Base-by-base conservation (phyloP, 768 basidiomycete species). In the Leucocoprinus sp. region DNA sequence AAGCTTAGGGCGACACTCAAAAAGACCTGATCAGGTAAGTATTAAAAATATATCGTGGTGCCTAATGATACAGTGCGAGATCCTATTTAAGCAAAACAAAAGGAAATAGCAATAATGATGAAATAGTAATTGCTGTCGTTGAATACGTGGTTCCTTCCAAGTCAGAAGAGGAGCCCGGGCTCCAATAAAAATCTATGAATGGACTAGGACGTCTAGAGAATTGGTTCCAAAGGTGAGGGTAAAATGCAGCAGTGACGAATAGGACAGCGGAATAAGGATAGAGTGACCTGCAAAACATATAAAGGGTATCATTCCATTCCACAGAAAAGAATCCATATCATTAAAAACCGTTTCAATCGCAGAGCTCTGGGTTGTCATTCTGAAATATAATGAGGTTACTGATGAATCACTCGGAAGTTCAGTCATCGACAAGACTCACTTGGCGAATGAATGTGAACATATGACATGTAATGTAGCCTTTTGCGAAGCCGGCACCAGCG, bases 401-500 rank as follows among this genome's bases (percentile, higher is more conserved):
- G 33, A 51, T 18, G 11, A 36, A 12, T 8, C 17, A 7, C 2
- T 40, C 23, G 12, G 42, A 34, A 23, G 21, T 19, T 9, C n/a
- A 1, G 11, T 18, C 12, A 28, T 22, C 11, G 44, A 50, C 42
- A 42, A 11, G 31, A 65, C 78, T 58, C 33, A 82, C 80, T 48
- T 74, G 69, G 27, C 81, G 73, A 51, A 74, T 78, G 59, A 84
- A 85, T 8, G 82, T 82, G 45, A 87, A 71, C 83, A 88, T 84
- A 54, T 86, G 84, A 55, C 83, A 86, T 23, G 83, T 82, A 58
- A 86, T 85, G 61, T 86, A 87, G 17, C 83, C 85, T 57, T 83
- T 80, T 17, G 78, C 74, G 61, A 86, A 88, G 15, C 85, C 85
- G 45, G 82, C 84, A 34, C 80, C 82, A 35, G 85, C 85, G 55